Percentiles rank a stretch among this genome's conserved stretches.
phyloP scores from a whole-genome alignment of 352 stramenopile species.

The Elongisporangium prolatum region DNA sequence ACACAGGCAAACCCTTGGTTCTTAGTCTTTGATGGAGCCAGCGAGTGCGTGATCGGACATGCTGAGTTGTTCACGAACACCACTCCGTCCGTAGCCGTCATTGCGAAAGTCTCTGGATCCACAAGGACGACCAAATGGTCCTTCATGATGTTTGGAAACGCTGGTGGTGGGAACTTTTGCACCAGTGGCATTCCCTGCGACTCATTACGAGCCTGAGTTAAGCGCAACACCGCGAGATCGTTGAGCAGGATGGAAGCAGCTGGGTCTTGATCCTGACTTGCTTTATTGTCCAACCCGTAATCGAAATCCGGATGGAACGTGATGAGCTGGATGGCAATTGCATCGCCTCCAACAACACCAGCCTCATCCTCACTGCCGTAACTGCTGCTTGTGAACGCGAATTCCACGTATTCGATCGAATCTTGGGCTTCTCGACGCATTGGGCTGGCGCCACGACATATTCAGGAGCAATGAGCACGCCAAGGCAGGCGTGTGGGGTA shows the following conservation, averaged over 20 bases:
- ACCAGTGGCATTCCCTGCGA: not conserved
- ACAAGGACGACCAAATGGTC: not conserved
- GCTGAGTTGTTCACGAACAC: not conserved
- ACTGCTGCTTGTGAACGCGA: not conserved
- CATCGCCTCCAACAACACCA: not conserved
- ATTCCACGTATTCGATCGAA: not conserved
- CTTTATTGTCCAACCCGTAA: not conserved
- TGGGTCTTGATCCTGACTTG: not conserved
- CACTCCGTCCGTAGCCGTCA: not conserved
- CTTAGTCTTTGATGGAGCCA: not conserved
- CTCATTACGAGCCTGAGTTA: not conserved
- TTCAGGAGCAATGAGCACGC: not conserved
- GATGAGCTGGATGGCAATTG: not conserved
- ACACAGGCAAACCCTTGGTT: not conserved
- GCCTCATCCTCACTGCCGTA: not conserved
- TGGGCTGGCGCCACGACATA: not conserved
- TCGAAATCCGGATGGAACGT: not conserved
- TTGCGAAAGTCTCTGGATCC: not conserved
- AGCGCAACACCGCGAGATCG: not conserved
- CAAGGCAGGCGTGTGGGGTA: not conserved
- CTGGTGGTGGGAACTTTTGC: not conserved
- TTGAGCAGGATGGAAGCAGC: not conserved
- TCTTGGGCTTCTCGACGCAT: not conserved
- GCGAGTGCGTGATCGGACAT: not conserved
- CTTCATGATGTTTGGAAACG: not conserved